These are phyloP conservation scores for Kurtzmaniella quercitrusa DNA, from an alignment of 1,139 yeast species.

Conservation along the genomic window DNA sequence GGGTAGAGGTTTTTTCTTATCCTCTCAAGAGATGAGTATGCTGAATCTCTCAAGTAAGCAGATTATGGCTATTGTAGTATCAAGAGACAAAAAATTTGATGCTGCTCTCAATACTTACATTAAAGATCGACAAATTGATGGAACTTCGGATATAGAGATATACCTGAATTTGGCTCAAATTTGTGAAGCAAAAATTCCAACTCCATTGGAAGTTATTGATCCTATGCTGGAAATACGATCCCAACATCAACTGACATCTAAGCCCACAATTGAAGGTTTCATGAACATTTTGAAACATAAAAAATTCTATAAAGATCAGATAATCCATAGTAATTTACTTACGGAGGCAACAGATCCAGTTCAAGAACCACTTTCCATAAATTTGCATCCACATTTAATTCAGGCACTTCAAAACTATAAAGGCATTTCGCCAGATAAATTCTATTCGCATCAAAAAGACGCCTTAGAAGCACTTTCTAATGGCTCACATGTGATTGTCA, in stretches of 20 bases:
- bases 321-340: constrained; percentile 24
- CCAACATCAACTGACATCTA: constrained; percentile 6
- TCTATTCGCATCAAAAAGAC: constrained; percentile 78
- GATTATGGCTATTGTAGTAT: constrained; percentile 55
- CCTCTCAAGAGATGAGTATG: constrained; percentile 19
- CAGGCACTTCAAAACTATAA: constrained; percentile 49
- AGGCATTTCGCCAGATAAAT: constrained; percentile 39
- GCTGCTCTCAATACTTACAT: constrained; percentile 40
- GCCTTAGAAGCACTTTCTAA: constrained; percentile 62
- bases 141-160: constrained; percentile 14
- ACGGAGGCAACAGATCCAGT: constrained; percentile 3
- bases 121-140: constrained; percentile 20
- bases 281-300: constrained; percentile 41
- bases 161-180: constrained; percentile 14
- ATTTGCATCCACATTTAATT: constrained; percentile 40
- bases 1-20: constrained; percentile 22
- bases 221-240: constrained; percentile 39
- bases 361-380: constrained; percentile 20
- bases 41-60: constrained; percentile 27
- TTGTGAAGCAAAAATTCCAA: constrained; percentile 45
- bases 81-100: constrained; percentile 54
- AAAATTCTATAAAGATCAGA: constrained; percentile 58
- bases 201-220: constrained; percentile 39
- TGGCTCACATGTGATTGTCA: constrained; percentile 61
- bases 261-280: constrained; percentile 32